A percentile compares a stretch with the other conserved stretches of the same genome.
phyloP scores from a whole-genome alignment of 148 eudicot species.

The Rhododendron mucronatum region DNA sequence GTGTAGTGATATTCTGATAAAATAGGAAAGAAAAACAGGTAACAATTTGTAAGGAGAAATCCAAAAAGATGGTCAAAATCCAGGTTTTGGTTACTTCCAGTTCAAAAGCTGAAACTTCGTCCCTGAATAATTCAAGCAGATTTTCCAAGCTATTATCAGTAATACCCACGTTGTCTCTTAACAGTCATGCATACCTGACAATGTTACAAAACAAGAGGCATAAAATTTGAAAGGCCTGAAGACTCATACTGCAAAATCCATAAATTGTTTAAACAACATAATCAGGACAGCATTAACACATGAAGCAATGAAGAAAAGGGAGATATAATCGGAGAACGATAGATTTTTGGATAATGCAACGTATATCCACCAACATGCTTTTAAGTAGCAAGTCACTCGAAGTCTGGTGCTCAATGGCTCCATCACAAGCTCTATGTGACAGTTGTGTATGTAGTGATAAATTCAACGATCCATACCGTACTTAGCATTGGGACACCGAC shows the following conservation, averaged over 20 bases:
- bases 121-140: slow-evolving; percentile 52
- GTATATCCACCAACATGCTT: neutral
- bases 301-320: neutral
- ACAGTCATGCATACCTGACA: slow-evolving; percentile 67
- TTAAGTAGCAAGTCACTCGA: neutral
- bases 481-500: neutral
- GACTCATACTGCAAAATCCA: neutral
- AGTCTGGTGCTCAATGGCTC: neutral
- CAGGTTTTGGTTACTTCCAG: neutral
- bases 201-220: neutral
- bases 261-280: neutral
- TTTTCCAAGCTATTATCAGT: slow-evolving; percentile 39
- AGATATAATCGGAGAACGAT: neutral
- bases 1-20: neutral
- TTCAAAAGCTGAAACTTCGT: slow-evolving; percentile 49
- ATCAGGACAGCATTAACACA: neutral
- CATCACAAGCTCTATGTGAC: neutral
- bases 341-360: neutral
- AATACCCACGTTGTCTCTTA: slow-evolving; percentile 43
- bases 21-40: neutral
- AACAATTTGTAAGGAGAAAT: neutral
- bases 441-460: neutral
- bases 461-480: neutral
- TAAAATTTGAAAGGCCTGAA: neutral
- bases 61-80: neutral